Base-by-base conservation (phyloP, 2,329 filamentous ascomycete species). In the Thelonectria blattea region DNA sequence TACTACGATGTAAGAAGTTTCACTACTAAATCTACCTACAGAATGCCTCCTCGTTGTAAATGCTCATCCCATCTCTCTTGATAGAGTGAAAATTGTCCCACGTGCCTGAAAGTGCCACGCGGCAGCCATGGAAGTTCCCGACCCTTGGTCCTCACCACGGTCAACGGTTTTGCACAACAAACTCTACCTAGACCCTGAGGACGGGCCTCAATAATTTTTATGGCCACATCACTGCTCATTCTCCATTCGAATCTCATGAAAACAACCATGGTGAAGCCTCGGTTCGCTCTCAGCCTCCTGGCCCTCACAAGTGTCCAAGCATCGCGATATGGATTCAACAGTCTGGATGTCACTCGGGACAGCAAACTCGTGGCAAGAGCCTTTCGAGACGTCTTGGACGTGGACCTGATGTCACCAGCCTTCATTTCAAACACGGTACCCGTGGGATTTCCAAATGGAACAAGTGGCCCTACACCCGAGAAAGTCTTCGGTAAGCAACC, bases 321-420 rank as follows among this genome's bases (percentile, higher is more conserved):
- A 27, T 34, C 54, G 2, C 46, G 32, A 24, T 56, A 56, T 22
- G 54, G 54, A 17, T 41, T 50, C 39, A 56, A 56, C 20, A 18
- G 50, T 8, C 27, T 56, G 24, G 43, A 20, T 3, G 18, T 45
- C 17, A 12, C 50, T 14, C 50, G 43, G 47, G 54, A 56, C 24
- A 56, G 47, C 37, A 46, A 51, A 5, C 43, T 56, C 48, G 47
- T 56, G 7, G 54, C 54, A 14, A 56, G 50, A 42, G 49, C 32
- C 37, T 56, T 56, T 39, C n/a, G 34, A 42, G 37, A 56, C 18
- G 46, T 56, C 12, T 27, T 34, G 17, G 27, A 45, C 7, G 8
- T 56, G 10, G 45, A 43, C 27, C 37, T 56, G 39, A 34, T 37
- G 15, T 50, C 54, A 15, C 54, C 54, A 2, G 54, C 46, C 5